These are phyloP conservation scores for Beauveria asiatica DNA, from an alignment of 2,329 filamentous ascomycete species.

Conservation along the genomic window DNA sequence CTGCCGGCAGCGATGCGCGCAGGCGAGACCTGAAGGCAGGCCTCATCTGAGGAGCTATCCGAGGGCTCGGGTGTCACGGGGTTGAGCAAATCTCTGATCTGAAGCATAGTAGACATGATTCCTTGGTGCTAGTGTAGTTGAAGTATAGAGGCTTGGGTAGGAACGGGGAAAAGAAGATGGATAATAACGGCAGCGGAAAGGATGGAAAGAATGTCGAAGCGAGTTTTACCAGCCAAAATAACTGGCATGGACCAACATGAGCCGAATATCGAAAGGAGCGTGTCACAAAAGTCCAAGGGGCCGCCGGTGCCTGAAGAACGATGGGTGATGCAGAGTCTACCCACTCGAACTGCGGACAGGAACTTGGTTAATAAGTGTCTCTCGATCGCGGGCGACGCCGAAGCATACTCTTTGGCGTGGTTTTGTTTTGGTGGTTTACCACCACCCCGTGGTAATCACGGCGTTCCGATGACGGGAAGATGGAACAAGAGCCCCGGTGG, in stretches of 20 bases:
- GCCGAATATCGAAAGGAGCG: neutral
- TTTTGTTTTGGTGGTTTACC: neutral
- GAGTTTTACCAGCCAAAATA: neutral
- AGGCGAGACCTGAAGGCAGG: neutral
- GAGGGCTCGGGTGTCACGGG: constrained; percentile 6
- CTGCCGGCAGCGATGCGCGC: neutral
- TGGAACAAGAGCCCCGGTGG: constrained; percentile 6
- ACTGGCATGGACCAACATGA: neutral
- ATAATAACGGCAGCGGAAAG: neutral
- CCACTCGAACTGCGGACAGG: neutral
- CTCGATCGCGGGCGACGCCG: neutral
- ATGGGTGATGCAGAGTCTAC: neutral
- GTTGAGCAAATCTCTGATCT: constrained; percentile 7
- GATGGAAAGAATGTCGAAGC: neutral
- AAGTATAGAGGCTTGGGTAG: neutral
- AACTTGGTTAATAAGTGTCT: constrained; percentile 7
- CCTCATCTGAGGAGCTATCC: constrained; percentile 4
- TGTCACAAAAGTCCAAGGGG: neutral
- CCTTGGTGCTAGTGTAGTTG: neutral
- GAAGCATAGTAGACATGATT: constrained; percentile 6
- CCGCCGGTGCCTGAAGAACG: neutral
- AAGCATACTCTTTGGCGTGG: neutral
- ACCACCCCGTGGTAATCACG: constrained; percentile 6
- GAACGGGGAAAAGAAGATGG: neutral
- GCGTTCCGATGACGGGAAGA: constrained; percentile 6